phyloP scores from a whole-genome alignment of 352 stramenopile genomes.

The Phytophthora europaea region DNA sequence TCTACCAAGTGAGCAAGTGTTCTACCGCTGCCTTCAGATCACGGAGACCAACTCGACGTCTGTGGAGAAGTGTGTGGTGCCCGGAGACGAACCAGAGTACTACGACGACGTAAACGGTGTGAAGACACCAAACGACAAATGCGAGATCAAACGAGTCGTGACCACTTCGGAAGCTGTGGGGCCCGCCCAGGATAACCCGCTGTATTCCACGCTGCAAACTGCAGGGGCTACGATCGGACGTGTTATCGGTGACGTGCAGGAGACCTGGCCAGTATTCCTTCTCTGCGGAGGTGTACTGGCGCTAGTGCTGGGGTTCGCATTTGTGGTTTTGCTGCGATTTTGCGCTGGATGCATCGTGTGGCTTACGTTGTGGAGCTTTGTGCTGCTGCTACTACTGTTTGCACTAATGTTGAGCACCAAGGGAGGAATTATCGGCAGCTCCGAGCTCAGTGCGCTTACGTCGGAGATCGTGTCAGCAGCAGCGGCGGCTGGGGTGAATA shows the following conservation, averaged over 20 bases:
- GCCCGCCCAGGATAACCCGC: slow-evolving; percentile 73
- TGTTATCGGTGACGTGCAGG: slow-evolving; percentile 76
- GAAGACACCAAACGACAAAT: slow-evolving; percentile 68
- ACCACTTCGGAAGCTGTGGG: slow-evolving; percentile 63
- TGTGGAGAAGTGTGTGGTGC: slow-evolving; percentile 76
- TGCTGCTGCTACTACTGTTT: slow-evolving; percentile 74
- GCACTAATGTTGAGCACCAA: slow-evolving; percentile 83
- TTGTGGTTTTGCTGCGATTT: slow-evolving; percentile 77
- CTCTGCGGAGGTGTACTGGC: slow-evolving; percentile 55
- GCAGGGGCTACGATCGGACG: slow-evolving; percentile 56
- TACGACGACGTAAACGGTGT: slow-evolving; percentile 67
- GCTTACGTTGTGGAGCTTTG: slow-evolving; percentile 73
- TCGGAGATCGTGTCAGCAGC: slow-evolving; percentile 51
- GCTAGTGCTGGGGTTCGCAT: slow-evolving; percentile 70
- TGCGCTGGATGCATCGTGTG: slow-evolving; percentile 83
- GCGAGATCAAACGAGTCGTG: slow-evolving; percentile 76
- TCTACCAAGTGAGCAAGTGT: slow-evolving; percentile 69
- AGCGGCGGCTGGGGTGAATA: slow-evolving; percentile 49
- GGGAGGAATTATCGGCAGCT: slow-evolving; percentile 68
- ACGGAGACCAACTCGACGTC: slow-evolving; percentile 68
- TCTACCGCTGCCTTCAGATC: slow-evolving; percentile 86
- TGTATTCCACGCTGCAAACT: slow-evolving; percentile 79
- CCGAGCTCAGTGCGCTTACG: slow-evolving; percentile 53
- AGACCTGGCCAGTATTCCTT: slow-evolving; percentile 67
- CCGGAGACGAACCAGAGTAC: slow-evolving; percentile 72